These are phyloP conservation scores for Penicillium sp. DNA, from an alignment of 2,329 filamentous ascomycete genomes.

Conservation along the genomic window DNA sequence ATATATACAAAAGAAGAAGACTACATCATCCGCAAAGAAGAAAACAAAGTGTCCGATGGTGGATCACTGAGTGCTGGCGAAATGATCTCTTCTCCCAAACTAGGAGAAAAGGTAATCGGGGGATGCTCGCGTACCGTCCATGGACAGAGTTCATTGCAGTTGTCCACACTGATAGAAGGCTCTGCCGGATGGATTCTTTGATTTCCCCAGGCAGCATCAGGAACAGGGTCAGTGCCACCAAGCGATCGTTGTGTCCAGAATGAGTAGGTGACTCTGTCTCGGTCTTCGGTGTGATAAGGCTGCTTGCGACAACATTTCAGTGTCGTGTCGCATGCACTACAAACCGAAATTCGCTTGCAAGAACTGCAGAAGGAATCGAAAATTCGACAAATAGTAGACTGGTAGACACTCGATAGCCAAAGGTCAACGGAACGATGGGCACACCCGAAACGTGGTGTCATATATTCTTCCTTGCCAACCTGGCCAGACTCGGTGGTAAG, in stretches of 20 bases:
- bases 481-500: slow-evolving; percentile 38
- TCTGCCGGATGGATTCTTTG: slow-evolving; percentile 46
- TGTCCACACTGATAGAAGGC: slow-evolving; percentile 37
- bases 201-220: slow-evolving; percentile 38
- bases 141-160: slow-evolving; percentile 44
- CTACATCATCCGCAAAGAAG: slow-evolving; percentile 41
- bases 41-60: slow-evolving; percentile 40
- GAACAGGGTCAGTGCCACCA: slow-evolving; percentile 30
- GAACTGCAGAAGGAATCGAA: slow-evolving; percentile 39
- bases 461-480: slow-evolving; percentile 42
- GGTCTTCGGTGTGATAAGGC: slow-evolving; percentile 29
- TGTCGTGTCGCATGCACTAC: slow-evolving; percentile 38
- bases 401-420: slow-evolving; percentile 45
- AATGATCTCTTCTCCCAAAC: slow-evolving; percentile 39
- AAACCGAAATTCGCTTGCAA: slow-evolving; percentile 42
- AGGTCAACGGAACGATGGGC: slow-evolving; percentile 45
- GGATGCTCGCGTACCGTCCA: slow-evolving; percentile 46
- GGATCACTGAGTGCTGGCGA: slow-evolving; percentile 36
- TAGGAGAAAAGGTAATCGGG: slow-evolving; percentile 35
- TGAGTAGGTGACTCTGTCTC: slow-evolving; percentile 36
- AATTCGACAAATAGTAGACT: slow-evolving; percentile 40
- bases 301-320: slow-evolving; percentile 42
- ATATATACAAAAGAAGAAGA: no score
- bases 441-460: slow-evolving; percentile 46
- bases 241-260: slow-evolving; percentile 43